Conservation (phyloP, 345 rosid genomes). For the Mangifera indica region DNA sequence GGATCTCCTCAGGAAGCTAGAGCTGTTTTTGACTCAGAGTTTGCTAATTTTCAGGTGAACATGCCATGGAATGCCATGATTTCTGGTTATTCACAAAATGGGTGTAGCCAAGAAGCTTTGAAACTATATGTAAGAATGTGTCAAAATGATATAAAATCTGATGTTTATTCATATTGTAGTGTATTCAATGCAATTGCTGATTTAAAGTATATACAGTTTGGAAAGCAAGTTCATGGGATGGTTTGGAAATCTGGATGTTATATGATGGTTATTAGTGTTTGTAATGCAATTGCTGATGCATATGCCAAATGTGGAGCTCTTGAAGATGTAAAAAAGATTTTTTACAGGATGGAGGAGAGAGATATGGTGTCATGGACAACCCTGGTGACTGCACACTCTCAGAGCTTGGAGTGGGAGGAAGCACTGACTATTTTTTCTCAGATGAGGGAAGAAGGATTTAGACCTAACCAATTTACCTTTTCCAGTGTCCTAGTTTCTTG, state of each 20-base stretch:
- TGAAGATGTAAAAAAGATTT: no score
- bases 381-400: no score
- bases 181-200: slow-evolving; percentile 35
- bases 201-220: slow-evolving; percentile 26
- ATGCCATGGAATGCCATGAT: slow-evolving; percentile 50
- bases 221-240: slow-evolving; percentile 39
- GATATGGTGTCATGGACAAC: no score
- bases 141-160: slow-evolving; percentile 26
- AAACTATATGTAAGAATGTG: slow-evolving; percentile 36
- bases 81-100: slow-evolving; percentile 34
- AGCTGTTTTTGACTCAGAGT: slow-evolving; percentile 30
- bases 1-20: slow-evolving; percentile 34
- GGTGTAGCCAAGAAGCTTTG: slow-evolving; percentile 31
- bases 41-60: slow-evolving; percentile 20
- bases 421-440: slow-evolving; percentile 44
- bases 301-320: no score
- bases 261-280: slow-evolving; percentile 21
- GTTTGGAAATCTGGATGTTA: slow-evolving; percentile 31
- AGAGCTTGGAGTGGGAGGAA: slow-evolving; percentile 40
- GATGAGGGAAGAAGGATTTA: slow-evolving; percentile 48
- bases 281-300: slow-evolving; percentile 43
- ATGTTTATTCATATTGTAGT: slow-evolving; percentile 43
- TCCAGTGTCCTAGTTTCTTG: slow-evolving; percentile 51
- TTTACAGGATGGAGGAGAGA: no score
- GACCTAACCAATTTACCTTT: slow-evolving; percentile 54